Evolutionary conservation across 257 asterid genomes (phyloP).

Genomic region (Linderniella brevidens): DNA sequence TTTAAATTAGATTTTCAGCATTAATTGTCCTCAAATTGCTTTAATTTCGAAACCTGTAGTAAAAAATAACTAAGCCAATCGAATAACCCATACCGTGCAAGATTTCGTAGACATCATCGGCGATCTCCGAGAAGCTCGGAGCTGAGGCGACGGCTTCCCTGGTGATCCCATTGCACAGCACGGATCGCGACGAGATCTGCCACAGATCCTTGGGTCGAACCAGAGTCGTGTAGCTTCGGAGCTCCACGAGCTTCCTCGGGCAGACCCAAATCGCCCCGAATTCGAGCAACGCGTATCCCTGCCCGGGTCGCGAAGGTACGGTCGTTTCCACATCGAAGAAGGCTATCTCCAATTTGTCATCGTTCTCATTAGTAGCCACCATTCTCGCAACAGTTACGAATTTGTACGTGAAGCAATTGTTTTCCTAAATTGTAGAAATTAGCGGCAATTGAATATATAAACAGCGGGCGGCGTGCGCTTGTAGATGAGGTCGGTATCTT

Average conservation of each 20-base stretch:
- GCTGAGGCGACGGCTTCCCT: slow-evolving; percentile 52
- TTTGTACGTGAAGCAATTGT: no score
- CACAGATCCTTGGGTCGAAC: slow-evolving; percentile 58
- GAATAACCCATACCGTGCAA: slow-evolving; percentile 49
- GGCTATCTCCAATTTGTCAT: background rate
- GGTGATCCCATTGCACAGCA: slow-evolving; percentile 68
- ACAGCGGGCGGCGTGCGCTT: no score
- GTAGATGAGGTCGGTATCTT: no score
- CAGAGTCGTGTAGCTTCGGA: slow-evolving; percentile 48
- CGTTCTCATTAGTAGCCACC: background rate
- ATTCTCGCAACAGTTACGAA: background rate
- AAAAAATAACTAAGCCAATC: no score
- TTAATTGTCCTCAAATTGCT: no score
- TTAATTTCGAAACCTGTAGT: no score
- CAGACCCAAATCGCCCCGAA: slow-evolving; percentile 56
- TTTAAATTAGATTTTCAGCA: no score
- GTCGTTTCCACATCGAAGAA: slow-evolving; percentile 6
- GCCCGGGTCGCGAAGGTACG: background rate
- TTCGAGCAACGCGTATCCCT: background rate
- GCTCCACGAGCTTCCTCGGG: slow-evolving; percentile 87
- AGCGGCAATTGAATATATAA: no score
- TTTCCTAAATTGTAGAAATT: no score
- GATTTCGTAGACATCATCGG: slow-evolving; percentile 62
- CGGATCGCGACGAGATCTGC: slow-evolving; percentile 54
- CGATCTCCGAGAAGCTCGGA: slow-evolving; percentile 59